Evolutionary conservation across 2,329 filamentous ascomycete species (phyloP), one percentile per base, ranked within the genome.

Genomic region (Colletotrichum sp.): DNA sequence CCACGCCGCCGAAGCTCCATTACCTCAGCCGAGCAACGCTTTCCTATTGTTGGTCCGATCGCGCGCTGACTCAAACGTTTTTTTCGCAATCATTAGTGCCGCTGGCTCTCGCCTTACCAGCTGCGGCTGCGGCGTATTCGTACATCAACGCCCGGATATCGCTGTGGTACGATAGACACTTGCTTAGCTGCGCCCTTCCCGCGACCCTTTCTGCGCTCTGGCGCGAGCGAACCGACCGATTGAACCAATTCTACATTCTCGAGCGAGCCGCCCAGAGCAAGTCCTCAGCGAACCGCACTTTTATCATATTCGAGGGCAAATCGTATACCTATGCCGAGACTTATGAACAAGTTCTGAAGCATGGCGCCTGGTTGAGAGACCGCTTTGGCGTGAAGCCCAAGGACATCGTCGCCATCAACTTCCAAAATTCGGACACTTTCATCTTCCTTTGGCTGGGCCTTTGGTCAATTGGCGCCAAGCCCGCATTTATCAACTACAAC

Each of bases 401-500:
- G 60, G 95, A 98, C 69, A 92, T 98, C 39, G 93, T 98, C 21
- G 95, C 95, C 10, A 89, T 98, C 79, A 90, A 97, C 83, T 94
- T 95, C 79, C 93, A 94, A 84, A 98, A 98, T 82, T 95, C 92
- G 55, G 92, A 95, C n/a, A 89, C 90, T 5, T 96, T 95, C 80
- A 81, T 96, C 32, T 95, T 96, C 82, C 78, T 98, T 10, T 91
- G 93, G 89, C 87, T 96, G 71, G 95, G 93, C 0, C 85, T 98
- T 36, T 98, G 95, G 95, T 92, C 93, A 34, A 92, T 98, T 75
- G 96, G 96, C 13, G 95, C 94, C 0, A 92, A 92, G 72, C 95
- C 95, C 1, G 95, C 95, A 0, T 95, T 97, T 80, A 94, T 98
- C 85, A 98, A 98, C 85, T 96, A 96, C 85, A 97, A 97, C 82